Conservation (phyloP, 139 green algal species). For the Chlorella sp. region DNA sequence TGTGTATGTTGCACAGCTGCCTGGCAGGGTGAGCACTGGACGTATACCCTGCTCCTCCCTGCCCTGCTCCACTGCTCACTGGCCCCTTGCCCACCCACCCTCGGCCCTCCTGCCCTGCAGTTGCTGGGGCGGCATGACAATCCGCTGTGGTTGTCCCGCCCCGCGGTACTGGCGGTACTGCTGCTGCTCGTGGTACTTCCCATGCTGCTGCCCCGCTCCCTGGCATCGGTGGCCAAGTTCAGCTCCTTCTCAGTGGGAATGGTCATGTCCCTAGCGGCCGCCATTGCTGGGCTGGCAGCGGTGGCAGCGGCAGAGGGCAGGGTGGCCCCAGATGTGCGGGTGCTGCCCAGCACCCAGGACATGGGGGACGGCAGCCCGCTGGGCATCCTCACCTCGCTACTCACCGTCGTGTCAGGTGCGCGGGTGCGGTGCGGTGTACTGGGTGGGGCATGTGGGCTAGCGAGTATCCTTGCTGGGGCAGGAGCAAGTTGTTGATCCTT, state of each 20-base stretch:
- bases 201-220: constrained; percentile 46
- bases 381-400: constrained; percentile 24
- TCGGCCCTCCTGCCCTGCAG: neutral
- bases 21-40: too few relatives aligned
- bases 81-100: too few relatives aligned
- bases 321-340: constrained; percentile 18
- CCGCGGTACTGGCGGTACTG: constrained; percentile 9
- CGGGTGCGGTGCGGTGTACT: neutral
- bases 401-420: constrained; percentile 28
- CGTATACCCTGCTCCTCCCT: too few relatives aligned
- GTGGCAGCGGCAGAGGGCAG: constrained; percentile 25
- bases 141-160: constrained; percentile 19
- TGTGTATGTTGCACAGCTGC: neutral
- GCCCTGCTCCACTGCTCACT: too few relatives aligned
- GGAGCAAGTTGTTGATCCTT: neutral
- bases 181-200: constrained; percentile 15
- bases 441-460: neutral
- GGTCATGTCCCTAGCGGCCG: constrained; percentile 36
- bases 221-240: constrained; percentile 39
- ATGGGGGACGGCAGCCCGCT: constrained; percentile 22
- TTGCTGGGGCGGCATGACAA: constrained; percentile 25
- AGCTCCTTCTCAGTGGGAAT: constrained; percentile 26
- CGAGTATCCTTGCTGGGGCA: neutral
- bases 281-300: constrained; percentile 32
- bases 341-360: neutral